A percentile compares a stretch with the other conserved stretches of the same genome.
These are phyloP conservation scores for Pycnococcus provasolii DNA, from an alignment of 139 green algal species.

Conservation along the genomic window DNA sequence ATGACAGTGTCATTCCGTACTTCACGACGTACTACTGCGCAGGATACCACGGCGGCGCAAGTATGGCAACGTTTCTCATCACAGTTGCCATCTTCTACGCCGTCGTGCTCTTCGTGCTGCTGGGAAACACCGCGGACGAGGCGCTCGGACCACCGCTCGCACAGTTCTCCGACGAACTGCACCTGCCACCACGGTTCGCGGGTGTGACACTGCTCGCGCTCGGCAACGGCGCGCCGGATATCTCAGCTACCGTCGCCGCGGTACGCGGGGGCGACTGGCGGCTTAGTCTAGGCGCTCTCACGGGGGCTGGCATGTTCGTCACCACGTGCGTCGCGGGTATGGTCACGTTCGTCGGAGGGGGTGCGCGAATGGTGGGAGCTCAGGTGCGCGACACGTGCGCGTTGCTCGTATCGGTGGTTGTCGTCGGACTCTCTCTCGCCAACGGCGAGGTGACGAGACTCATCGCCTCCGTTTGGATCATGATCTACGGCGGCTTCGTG, in stretches of 20 bases:
- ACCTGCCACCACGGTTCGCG: slow-evolving; percentile 32
- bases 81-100: slow-evolving; percentile 33
- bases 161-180: slow-evolving; percentile 28
- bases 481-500: too few species aligned
- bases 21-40: slow-evolving; percentile 15
- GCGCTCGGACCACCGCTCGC: slow-evolving; percentile 35
- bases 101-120: slow-evolving; percentile 33
- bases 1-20: slow-evolving; percentile 4
- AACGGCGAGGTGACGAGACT: too few species aligned
- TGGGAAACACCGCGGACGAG: slow-evolving; percentile 39
- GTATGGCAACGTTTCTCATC: slow-evolving; percentile 22
- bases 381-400: slow-evolving; percentile 59
- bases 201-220: slow-evolving; percentile 43
- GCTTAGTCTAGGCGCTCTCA: slow-evolving; percentile 39
- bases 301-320: slow-evolving; percentile 37
- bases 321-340: slow-evolving; percentile 38
- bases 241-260: slow-evolving; percentile 39
- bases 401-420: not conserved
- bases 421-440: too few species aligned
- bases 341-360: slow-evolving; percentile 41
- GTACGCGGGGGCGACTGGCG: slow-evolving; percentile 28
- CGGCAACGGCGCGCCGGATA: slow-evolving; percentile 44
- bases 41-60: not conserved
- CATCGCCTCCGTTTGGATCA: too few species aligned
- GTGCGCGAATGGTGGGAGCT: slow-evolving; percentile 50